Percentiles rank a stretch among this genome's conserved stretches.
Conservation (phyloP, 306 rosid genomes). For the Dryas drummondii region DNA sequence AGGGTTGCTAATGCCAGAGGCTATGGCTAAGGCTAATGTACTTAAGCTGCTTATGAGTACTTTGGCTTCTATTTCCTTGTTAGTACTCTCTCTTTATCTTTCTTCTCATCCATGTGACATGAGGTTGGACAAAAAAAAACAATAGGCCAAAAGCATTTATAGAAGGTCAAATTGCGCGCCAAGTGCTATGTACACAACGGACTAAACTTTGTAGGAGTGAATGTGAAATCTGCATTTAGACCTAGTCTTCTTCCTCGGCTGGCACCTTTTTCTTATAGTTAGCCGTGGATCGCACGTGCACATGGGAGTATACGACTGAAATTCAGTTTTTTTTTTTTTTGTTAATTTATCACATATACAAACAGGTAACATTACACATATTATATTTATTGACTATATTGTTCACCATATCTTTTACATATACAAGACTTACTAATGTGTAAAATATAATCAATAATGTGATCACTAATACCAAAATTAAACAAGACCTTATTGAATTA, state of each 20-base stretch:
- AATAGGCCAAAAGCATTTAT: conserved; percentile 42
- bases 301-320: not conserved
- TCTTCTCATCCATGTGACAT: conserved; percentile 35
- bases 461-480: no score
- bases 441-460: no score
- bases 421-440: no score
- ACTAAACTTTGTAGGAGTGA: conserved; percentile 32
- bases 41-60: not conserved
- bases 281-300: conserved; percentile 34
- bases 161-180: conserved; percentile 22
- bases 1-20: conserved; percentile 12
- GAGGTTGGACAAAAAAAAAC: conserved; percentile 38
- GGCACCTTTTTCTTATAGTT: conserved; percentile 31
- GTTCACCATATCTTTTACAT: no score
- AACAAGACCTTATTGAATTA: not conserved
- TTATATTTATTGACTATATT: no score
- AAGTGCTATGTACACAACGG: conserved; percentile 15
- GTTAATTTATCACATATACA: no score
- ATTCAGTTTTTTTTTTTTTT: no score
- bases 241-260: conserved; percentile 33
- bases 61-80: conserved; percentile 17
- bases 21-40: not conserved
- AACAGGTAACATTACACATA: no score
- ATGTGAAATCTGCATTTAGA: conserved; percentile 41
- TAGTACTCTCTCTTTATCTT: conserved; percentile 22